Conservation (phyloP, 2,329 filamentous ascomycete genomes). For the Trichophyton schoenleinii region DNA sequence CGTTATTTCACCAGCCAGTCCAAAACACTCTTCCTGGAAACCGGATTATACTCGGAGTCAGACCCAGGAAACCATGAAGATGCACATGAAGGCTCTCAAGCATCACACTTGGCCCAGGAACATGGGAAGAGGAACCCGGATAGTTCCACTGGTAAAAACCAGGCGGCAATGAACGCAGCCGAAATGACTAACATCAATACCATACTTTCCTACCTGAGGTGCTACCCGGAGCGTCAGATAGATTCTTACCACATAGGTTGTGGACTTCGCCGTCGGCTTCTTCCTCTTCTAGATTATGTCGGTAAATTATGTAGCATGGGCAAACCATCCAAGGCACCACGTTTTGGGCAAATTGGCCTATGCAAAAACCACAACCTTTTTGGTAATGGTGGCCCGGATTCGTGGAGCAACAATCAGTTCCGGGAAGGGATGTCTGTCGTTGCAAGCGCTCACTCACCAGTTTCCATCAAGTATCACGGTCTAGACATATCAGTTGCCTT, state of each 20-base stretch:
- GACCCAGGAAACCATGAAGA: conserved; percentile 12
- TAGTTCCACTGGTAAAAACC: background rate
- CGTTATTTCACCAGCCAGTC: conserved; percentile 32
- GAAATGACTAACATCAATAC: conserved; percentile 21
- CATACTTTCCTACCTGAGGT: conserved; percentile 28
- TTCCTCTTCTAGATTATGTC: conserved; percentile 28
- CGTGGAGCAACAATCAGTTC: conserved; percentile 2
- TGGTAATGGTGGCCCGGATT: background rate
- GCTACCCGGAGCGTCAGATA: conserved; percentile 33
- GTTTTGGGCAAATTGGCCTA: conserved; percentile 2
- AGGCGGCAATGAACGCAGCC: background rate
- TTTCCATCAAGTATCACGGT: background rate
- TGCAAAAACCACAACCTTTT: conserved; percentile 4
- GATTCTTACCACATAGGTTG: conserved; percentile 31
- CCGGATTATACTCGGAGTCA: conserved; percentile 26
- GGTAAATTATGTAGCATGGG: conserved; percentile 23
- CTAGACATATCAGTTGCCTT: background rate
- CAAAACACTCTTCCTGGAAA: conserved; percentile 32
- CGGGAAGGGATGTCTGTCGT: background rate
- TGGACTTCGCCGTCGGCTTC: conserved; percentile 29
- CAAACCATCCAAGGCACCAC: background rate
- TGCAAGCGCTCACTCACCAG: background rate
- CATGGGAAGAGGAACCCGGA: background rate
- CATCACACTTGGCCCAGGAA: background rate
- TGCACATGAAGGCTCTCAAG: conserved; percentile 11